Conservation (phyloP, 2,329 filamentous ascomycete genomes). For the Chaetomium sp. region DNA sequence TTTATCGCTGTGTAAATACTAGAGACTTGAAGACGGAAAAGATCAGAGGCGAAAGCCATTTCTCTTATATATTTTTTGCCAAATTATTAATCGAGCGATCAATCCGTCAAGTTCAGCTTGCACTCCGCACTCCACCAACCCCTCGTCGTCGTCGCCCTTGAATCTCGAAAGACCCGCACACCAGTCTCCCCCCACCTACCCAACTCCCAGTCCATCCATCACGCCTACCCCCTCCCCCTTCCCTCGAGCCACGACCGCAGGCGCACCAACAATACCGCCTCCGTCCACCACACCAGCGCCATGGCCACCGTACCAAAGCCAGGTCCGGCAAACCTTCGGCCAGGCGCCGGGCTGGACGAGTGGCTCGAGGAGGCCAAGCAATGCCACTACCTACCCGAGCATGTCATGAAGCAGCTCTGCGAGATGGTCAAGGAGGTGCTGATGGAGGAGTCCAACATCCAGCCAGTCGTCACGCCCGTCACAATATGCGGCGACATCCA, state of each 20-base stretch:
- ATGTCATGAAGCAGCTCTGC: conserved; percentile 97
- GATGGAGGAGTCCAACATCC: conserved; percentile 99
- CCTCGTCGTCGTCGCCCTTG: background rate
- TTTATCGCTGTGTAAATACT: background rate
- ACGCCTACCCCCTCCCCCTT: background rate
- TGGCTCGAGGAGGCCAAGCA: conserved; percentile 97
- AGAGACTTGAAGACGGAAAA: background rate
- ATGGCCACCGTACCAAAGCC: conserved; percentile 74
- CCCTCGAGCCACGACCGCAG: background rate
- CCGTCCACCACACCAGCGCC: conserved; percentile 20
- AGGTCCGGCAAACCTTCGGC: conserved; percentile 81
- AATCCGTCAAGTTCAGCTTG: background rate
- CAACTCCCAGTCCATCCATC: background rate
- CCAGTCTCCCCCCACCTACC: background rate
- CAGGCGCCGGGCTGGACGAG: conserved; percentile 86
- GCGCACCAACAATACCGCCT: conserved; percentile 1
- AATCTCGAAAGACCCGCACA: conserved; percentile 3
- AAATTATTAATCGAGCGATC: background rate
- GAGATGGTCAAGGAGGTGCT: conserved; percentile 98
- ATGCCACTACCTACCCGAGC: conserved; percentile 94
- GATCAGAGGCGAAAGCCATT: background rate
- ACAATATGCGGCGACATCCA: conserved; percentile 98
- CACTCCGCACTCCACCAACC: conserved; percentile 3
- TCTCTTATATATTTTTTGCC: background rate
- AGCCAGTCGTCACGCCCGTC: conserved; percentile 94